These are phyloP conservation scores for Saccharomyces cerevisiae DNA, from an alignment of 805 yeast genomes.

Conservation along the genomic window DNA sequence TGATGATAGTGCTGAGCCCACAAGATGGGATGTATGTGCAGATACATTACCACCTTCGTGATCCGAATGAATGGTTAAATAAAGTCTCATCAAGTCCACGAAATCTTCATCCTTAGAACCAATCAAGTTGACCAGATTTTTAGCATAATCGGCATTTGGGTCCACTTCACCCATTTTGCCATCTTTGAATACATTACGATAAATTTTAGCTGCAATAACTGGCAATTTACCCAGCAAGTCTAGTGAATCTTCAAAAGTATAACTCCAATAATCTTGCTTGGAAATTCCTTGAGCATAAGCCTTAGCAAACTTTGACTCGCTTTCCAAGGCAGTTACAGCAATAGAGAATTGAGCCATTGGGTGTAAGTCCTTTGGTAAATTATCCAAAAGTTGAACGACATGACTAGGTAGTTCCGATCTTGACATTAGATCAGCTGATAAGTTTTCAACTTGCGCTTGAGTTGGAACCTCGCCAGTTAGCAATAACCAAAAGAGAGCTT, in stretches of 20 bases:
- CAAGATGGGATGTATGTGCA: constrained; percentile 80
- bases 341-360: constrained; percentile 89
- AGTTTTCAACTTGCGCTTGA: constrained; percentile 57
- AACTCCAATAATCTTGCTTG: constrained; percentile 79
- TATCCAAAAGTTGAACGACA: constrained; percentile 63
- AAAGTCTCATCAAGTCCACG: constrained; percentile 71
- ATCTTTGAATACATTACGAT: constrained; percentile 77
- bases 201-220: constrained; percentile 71
- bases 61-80: constrained; percentile 75
- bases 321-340: constrained; percentile 73
- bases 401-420: constrained; percentile 73
- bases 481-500: constrained; percentile 73
- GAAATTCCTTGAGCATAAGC: constrained; percentile 78
- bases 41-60: constrained; percentile 89
- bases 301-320: constrained; percentile 76
- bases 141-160: constrained; percentile 55
- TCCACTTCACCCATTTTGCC: constrained; percentile 54
- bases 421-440: constrained; percentile 70
- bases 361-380: constrained; percentile 66
- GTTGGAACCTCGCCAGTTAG: constrained; percentile 80
- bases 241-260: constrained; percentile 72
- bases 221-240: constrained; percentile 78
- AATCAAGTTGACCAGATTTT: constrained; percentile 51
- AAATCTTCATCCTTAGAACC: constrained; percentile 60
- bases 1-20: constrained; percentile 73